Percentiles rank a stretch among this genome's conserved stretches.
These are phyloP conservation scores for Ustilago trichophora DNA, from an alignment of 1,284 basidiomycete species.

Conservation along the genomic window DNA sequence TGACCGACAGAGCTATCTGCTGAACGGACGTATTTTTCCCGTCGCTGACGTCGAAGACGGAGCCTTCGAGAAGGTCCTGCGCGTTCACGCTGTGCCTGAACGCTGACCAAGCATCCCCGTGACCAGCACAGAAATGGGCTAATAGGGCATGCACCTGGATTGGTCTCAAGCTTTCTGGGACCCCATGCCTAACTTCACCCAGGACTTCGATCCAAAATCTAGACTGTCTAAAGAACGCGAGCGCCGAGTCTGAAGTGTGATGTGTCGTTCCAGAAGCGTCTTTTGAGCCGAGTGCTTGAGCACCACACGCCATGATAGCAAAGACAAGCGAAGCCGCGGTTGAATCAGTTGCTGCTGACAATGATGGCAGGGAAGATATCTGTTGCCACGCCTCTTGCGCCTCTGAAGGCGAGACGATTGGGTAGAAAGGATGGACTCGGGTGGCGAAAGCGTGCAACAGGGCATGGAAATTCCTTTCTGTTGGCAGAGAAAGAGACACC, in stretches of 20 bases:
- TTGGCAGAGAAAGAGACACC: background rate
- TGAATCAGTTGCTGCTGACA: background rate
- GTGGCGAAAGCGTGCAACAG: background rate
- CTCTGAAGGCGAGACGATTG: background rate
- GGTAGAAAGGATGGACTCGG: background rate
- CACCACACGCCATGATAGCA: slow-evolving; percentile 15
- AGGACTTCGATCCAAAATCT: background rate
- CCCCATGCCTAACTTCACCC: background rate
- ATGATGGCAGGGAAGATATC: background rate
- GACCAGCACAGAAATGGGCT: slow-evolving; percentile 1
- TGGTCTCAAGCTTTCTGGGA: background rate
- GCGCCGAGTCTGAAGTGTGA: background rate
- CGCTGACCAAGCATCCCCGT: slow-evolving; percentile 2
- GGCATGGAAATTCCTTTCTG: background rate
- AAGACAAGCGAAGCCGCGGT: slow-evolving; percentile 2
- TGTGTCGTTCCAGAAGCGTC: background rate
- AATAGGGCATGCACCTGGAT: background rate
- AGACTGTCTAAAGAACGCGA: background rate
- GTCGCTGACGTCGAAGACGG: too few species aligned
- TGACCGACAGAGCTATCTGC: too few species aligned
- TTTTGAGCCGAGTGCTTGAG: background rate
- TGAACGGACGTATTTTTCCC: too few species aligned
- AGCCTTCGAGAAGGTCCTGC: too few species aligned
- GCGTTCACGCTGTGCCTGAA: background rate
- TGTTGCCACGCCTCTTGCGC: slow-evolving; percentile 1